Conservation (phyloP, 2,329 filamentous ascomycete genomes). For the Calonectria henricotiae region DNA sequence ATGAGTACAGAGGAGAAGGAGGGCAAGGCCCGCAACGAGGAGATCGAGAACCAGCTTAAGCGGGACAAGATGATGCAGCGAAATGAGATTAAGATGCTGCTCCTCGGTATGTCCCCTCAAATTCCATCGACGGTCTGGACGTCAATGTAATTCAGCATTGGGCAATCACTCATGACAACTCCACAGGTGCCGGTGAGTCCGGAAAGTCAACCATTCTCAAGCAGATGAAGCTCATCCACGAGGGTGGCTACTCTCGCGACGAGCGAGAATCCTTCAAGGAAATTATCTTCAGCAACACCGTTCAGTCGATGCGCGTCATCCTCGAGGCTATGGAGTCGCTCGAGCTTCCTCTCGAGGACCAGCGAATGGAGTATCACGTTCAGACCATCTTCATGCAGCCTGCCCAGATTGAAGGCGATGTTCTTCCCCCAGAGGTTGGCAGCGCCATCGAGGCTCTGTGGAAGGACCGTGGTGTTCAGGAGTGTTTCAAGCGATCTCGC, state of each 20-base stretch:
- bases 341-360: constrained; percentile 88
- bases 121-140: neutral
- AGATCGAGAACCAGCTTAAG: constrained; percentile 99
- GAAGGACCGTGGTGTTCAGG: constrained; percentile 93
- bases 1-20: constrained; percentile 99
- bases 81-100: constrained; percentile 99
- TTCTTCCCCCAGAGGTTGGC: constrained; percentile 93
- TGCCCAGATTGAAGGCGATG: constrained; percentile 95
- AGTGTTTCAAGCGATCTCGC: constrained; percentile 95
- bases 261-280: constrained; percentile 81
- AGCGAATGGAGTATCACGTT: constrained; percentile 95
- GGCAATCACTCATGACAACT: constrained; percentile 53
- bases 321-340: constrained; percentile 80
- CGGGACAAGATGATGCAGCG: constrained; percentile 98
- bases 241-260: constrained; percentile 98
- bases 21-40: constrained; percentile 99
- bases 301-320: constrained; percentile 80
- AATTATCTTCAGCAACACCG: constrained; percentile 81
- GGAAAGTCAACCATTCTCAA: constrained; percentile 97
- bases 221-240: constrained; percentile 99
- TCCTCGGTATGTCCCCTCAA: constrained; percentile 79
- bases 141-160: neutral
- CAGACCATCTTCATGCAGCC: constrained; percentile 99
- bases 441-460: constrained; percentile 93
- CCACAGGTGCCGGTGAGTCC: constrained; percentile 90